These are phyloP conservation scores for Phylloporus sp. DNA, from an alignment of 1,284 basidiomycete species.

Conservation along the genomic window DNA sequence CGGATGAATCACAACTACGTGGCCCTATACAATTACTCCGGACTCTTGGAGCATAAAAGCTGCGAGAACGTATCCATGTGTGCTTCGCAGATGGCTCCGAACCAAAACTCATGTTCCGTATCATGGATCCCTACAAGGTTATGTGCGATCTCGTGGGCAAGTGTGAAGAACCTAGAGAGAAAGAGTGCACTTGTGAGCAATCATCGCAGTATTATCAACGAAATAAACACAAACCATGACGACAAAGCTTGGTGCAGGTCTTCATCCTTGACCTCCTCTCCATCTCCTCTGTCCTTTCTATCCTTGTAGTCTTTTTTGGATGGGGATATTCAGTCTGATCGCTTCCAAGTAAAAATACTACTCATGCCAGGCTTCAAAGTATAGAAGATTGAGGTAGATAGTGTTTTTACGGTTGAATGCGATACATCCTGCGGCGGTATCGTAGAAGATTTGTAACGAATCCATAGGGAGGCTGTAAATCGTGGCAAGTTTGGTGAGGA, in stretches of 20 bases:
- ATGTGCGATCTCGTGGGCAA: slow-evolving; percentile 92
- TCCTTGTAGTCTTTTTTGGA: neutral
- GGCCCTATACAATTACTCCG: neutral
- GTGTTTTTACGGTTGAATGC: neutral
- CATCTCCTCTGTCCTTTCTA: too few species aligned
- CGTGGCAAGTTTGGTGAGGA: neutral
- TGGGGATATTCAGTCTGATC: neutral
- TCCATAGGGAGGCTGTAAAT: neutral
- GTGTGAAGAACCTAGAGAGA: slow-evolving; percentile 76
- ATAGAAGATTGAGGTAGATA: neutral
- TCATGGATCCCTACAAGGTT: slow-evolving; percentile 80
- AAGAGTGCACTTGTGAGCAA: neutral
- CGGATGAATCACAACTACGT: too few species aligned
- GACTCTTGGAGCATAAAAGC: neutral
- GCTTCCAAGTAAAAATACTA: neutral
- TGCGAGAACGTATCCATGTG: slow-evolving; percentile 37
- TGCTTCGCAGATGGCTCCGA: slow-evolving; percentile 85
- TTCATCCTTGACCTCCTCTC: neutral
- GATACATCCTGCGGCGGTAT: neutral
- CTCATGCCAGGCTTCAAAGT: neutral
- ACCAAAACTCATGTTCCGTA: slow-evolving; percentile 91
- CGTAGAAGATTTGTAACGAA: neutral
- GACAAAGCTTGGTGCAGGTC: neutral
- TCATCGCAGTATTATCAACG: neutral
- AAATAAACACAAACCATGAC: neutral